phyloP scores from a whole-genome alignment of 2,329 filamentous ascomycete genomes.

The Thermomyces lanuginosus region DNA sequence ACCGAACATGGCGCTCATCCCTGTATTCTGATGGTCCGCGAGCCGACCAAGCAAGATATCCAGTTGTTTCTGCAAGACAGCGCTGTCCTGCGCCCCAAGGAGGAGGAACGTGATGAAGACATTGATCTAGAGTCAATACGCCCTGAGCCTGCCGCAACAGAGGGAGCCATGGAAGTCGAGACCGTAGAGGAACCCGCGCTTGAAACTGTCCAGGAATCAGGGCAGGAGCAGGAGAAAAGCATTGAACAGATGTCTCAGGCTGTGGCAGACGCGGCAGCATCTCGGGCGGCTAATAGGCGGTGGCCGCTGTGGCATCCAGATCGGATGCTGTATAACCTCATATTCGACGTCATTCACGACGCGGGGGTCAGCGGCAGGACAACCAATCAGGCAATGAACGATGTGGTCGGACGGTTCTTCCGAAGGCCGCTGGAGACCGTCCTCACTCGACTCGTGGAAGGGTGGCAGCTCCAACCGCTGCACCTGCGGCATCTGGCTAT shows the following conservation, averaged over 20 bases:
- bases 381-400: constrained; percentile 28
- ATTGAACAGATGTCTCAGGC: too few species aligned
- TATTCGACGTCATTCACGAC: constrained; percentile 34
- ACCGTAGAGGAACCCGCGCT: constrained; percentile 23
- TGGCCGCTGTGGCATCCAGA: constrained; percentile 43
- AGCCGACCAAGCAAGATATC: constrained; percentile 24
- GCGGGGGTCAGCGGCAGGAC: constrained; percentile 35
- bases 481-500: constrained; percentile 41
- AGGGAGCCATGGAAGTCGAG: constrained; percentile 13
- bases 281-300: too few species aligned
- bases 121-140: constrained; percentile 12
- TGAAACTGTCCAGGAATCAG: too few species aligned
- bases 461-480: constrained; percentile 41
- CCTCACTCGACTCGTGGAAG: constrained; percentile 36
- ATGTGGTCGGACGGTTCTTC: constrained; percentile 36
- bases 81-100: constrained; percentile 12
- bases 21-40: constrained; percentile 30
- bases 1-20: constrained; percentile 20
- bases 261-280: too few species aligned
- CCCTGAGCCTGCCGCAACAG: not conserved
- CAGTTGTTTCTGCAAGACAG: constrained; percentile 19
- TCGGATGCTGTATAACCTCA: constrained; percentile 33
- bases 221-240: too few species aligned
- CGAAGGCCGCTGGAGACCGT: constrained; percentile 38
- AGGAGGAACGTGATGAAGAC: constrained; percentile 17